phyloP scores from a whole-genome alignment of 2,329 filamentous ascomycete genomes.

The Arthrobotrys megalospora region DNA sequence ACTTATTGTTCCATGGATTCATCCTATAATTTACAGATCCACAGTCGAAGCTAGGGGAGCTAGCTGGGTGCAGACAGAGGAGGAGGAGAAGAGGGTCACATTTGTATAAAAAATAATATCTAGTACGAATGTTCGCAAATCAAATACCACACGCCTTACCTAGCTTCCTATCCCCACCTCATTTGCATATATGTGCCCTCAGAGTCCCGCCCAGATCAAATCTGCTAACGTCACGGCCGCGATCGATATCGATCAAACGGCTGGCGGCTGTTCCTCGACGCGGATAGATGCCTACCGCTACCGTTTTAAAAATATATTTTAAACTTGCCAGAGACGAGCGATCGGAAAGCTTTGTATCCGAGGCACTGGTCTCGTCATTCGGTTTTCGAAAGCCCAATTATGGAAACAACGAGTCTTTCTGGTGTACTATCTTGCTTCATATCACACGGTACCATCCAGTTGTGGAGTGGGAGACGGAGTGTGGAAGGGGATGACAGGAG shows the following conservation, averaged over 20 bases:
- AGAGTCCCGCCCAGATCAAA: background rate
- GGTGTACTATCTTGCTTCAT: background rate
- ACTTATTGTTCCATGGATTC: background rate
- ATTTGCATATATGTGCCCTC: constrained; percentile 1
- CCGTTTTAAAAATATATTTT: background rate
- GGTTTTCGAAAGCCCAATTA: background rate
- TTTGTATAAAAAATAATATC: no score
- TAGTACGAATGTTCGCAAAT: no score
- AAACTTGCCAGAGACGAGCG: background rate
- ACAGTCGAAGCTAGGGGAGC: no score
- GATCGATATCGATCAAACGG: background rate
- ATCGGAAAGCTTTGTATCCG: background rate
- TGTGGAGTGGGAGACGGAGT: background rate
- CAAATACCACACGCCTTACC: no score
- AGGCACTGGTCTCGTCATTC: background rate
- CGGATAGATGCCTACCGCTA: background rate
- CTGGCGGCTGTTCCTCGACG: background rate
- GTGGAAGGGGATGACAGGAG: background rate
- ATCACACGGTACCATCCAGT: background rate
- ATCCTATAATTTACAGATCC: no score
- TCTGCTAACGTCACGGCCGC: no score
- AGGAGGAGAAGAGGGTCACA: no score
- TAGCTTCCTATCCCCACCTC: no score
- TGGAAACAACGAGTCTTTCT: background rate
- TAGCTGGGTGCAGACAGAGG: background rate